phyloP scores from a whole-genome alignment of 2,329 filamentous ascomycete genomes.

The Thielaviopsis punctulata region DNA sequence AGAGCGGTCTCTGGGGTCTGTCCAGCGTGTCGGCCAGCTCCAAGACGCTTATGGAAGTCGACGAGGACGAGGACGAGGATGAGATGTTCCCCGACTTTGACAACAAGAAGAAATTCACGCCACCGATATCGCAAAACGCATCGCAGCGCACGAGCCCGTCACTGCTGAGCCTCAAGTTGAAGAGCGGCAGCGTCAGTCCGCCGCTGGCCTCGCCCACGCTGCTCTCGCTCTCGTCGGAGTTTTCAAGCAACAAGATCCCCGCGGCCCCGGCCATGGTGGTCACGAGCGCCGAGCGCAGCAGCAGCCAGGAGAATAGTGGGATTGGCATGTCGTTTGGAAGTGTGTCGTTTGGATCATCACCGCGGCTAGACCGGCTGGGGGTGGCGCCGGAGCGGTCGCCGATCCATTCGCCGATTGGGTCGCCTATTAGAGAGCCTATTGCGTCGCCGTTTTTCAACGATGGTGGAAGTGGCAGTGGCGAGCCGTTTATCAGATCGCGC shows the following conservation, averaged over 20 bases:
- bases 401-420: constrained; percentile 11
- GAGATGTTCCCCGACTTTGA: constrained; percentile 36
- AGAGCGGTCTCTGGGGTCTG: constrained; percentile 32
- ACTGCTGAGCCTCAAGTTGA: not conserved
- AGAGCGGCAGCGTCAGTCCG: constrained; percentile 1
- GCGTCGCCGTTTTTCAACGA: constrained; percentile 5
- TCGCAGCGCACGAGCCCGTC: constrained; percentile 8
- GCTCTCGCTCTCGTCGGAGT: not conserved
- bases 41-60: constrained; percentile 17
- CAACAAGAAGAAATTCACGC: constrained; percentile 17
- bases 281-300: not conserved
- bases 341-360: not conserved
- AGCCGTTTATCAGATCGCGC: constrained; percentile 3
- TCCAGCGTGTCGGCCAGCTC: constrained; percentile 19
- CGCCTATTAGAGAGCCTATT: constrained; percentile 2
- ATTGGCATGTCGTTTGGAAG: not conserved
- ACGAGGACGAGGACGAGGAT: constrained; percentile 33
- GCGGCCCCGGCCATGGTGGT: not conserved
- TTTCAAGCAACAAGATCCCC: not conserved
- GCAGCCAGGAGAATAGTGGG: not conserved
- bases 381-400: constrained; percentile 8
- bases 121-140: constrained; percentile 8
- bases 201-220: constrained; percentile 5
- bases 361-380: constrained; percentile 2
- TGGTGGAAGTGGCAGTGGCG: not conserved